Conservation (phyloP, 2,329 filamentous ascomycete genomes). For the Neofusicoccum kwambonambiense region DNA sequence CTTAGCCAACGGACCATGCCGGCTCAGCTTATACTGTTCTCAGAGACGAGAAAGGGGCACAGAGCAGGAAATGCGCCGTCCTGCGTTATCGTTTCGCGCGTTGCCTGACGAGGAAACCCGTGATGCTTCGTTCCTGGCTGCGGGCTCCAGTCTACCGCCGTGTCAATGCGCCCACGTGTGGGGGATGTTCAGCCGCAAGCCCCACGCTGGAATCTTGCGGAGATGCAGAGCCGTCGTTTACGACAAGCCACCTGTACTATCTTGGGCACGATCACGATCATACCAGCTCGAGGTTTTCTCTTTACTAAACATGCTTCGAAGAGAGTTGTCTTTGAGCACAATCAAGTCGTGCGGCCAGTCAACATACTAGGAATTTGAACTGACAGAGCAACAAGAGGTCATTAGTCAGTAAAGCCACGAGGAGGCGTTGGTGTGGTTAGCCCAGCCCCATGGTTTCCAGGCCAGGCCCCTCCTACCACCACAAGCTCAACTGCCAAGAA, state of each 20-base stretch:
- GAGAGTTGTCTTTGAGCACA: neutral
- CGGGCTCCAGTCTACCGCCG: neutral
- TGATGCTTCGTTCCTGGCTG: neutral
- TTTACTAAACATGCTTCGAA: neutral
- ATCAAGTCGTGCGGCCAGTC: too few species aligned
- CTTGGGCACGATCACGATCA: too few species aligned
- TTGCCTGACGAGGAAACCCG: neutral
- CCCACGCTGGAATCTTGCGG: neutral
- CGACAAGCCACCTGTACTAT: neutral
- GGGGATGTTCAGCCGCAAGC: neutral
- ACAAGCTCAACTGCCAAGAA: neutral
- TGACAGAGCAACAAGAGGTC: neutral
- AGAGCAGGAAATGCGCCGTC: neutral
- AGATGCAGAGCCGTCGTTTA: neutral
- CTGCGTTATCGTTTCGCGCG: neutral
- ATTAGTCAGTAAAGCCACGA: neutral
- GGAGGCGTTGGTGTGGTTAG: neutral
- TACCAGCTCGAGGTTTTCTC: too few species aligned
- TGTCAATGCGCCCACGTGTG: neutral
- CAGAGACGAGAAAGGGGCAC: neutral
- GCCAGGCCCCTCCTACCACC: neutral
- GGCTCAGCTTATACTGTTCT: neutral
- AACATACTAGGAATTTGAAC: too few species aligned
- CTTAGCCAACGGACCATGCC: neutral
- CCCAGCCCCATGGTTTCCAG: neutral